Evolutionary conservation across 2,329 filamentous ascomycete genomes (phyloP).

Genomic region (Monilinia vaccinii-corymbosi): DNA sequence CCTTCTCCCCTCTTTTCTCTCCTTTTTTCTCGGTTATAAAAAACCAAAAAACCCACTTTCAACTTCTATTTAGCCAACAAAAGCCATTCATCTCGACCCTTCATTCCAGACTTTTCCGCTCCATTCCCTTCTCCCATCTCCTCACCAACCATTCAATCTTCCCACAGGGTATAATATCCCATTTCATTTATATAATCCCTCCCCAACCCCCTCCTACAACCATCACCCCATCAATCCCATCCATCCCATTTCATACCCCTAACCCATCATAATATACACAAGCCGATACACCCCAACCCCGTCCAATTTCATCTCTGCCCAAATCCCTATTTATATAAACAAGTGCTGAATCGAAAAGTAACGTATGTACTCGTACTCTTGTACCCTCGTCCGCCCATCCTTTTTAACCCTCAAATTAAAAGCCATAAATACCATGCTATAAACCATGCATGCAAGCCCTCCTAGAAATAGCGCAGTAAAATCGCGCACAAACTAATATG

Average conservation of each 20-base stretch:
- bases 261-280: slow-evolving; percentile 1
- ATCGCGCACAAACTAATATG: neutral
- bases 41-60: neutral
- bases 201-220: neutral
- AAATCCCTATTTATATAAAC: slow-evolving; percentile 4
- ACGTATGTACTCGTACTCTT: neutral
- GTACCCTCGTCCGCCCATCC: neutral
- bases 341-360: neutral
- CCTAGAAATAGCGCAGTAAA: neutral
- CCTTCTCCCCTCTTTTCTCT: neutral
- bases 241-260: neutral
- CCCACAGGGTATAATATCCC: slow-evolving; percentile 3
- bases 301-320: neutral
- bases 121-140: neutral
- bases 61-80: neutral
- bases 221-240: neutral
- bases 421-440: neutral
- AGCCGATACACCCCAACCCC: neutral
- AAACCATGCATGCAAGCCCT: neutral
- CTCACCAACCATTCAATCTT: neutral
- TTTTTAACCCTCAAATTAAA: neutral
- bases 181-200: neutral
- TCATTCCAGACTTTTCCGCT: neutral
- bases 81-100: neutral
- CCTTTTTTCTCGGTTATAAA: neutral